Evolutionary conservation across 2,329 filamentous ascomycete species (phyloP), one percentile per base, ranked within the genome.

Genomic region (Epichloe festucae): DNA sequence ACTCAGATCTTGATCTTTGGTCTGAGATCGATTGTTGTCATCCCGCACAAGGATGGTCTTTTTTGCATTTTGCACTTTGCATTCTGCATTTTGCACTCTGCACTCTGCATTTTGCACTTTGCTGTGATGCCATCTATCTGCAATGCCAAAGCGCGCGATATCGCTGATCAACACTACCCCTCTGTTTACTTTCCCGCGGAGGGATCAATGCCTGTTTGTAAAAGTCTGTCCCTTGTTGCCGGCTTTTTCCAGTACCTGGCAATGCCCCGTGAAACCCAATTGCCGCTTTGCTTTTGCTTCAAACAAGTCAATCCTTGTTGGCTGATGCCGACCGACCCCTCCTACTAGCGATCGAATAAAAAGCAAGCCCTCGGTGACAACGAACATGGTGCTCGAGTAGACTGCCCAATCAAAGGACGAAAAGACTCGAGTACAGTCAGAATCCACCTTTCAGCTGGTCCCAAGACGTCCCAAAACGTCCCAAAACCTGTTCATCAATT

Each of bases 1-100:
- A 45, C 36, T 34, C 23, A 27, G 47, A 52, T 52, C 51, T 42
- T 46, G 42, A 36, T 19, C 36, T 46, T 49, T 49, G 51, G 34
- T 21, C 31, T 10, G 14, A 46, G 35, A 52, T 52, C 46, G 46
- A 38, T 44, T 41, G 36, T 49, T 41, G 19, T 48, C 12, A 5
- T 38, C 17, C 31, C 34, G 34, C 46, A 19, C 34, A 39, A 39
- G 15, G 7, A n/a, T 11, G 1, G 6, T 36, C 2, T 39, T 35
- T 31, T 42, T 51, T 47, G 7, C 27, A 8, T 3, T 27, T 10
- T 31, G 8, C 27, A 31, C 3, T 31, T 10, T 4, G 3, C 27
- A 31, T 15, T 39, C 31, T 42, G 34, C 35, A 10, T 4, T 31
- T 10, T 31, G 8, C 27, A 11, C 0, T 31, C 4, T 31, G 8